A percentile compares a stretch with the other conserved stretches of the same genome.
These are phyloP conservation scores for Cladosporium sp. DNA, from an alignment of 2,329 filamentous ascomycete species.

Conservation along the genomic window DNA sequence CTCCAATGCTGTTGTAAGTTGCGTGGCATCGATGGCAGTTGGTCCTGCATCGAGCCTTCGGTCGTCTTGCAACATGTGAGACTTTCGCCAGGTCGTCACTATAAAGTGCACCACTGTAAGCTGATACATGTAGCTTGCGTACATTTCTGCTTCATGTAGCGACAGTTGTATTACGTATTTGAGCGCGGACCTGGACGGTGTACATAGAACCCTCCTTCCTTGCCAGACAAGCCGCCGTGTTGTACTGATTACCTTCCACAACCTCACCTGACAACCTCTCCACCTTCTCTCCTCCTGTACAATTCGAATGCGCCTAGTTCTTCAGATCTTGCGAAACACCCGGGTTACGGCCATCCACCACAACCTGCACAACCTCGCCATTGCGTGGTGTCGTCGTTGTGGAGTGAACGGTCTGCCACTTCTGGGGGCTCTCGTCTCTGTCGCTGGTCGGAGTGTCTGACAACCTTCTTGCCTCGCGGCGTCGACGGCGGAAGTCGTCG, in stretches of 20 bases:
- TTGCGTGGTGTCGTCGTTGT: not conserved
- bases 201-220: not conserved
- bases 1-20: not conserved
- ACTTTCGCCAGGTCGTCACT: no score
- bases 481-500: constrained; percentile 41
- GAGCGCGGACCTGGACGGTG: not conserved
- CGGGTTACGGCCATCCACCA: not conserved
- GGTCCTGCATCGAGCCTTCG: not conserved
- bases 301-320: not conserved
- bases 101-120: no score
- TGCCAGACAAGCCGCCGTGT: not conserved
- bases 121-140: no score
- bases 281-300: not conserved
- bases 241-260: not conserved
- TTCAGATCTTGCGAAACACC: constrained; percentile 5
- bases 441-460: not conserved
- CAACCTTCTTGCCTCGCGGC: constrained; percentile 4
- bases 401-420: constrained; percentile 10
- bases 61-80: not conserved
- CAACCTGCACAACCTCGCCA: constrained; percentile 3
- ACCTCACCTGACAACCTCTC: not conserved
- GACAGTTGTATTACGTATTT: not conserved
- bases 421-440: not conserved
- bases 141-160: not conserved
- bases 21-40: not conserved